Evolutionary conservation across 2,329 filamentous ascomycete species (phyloP), one percentile per base, ranked within the genome.

Genomic region (Claviceps arundinis): DNA sequence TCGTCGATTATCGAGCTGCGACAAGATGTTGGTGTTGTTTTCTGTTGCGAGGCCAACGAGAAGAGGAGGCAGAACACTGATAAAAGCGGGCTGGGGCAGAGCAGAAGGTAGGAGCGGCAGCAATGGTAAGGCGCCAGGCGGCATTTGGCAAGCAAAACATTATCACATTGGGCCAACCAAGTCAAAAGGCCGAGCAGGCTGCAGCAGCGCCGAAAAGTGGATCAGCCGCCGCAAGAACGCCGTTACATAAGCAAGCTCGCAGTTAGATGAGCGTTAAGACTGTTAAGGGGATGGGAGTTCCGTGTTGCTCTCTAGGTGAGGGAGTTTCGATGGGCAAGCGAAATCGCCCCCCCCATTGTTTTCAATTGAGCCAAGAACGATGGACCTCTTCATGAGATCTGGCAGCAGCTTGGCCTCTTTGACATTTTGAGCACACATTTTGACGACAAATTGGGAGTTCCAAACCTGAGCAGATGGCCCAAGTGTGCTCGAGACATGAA

Each of bases 11-110:
- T 62, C 56, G 54, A 54, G 57, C 52, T 58, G 54, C 55, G 55
- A 58, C 54, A 58, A 62, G 45, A 37, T 69, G 65, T 69, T 69
- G 65, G 68, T 61, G 60, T 69, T 69, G 63, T 66, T 65, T 68
- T 66, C 61, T 68, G 67, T 70, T 70, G 68, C 68, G 68, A 69
- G 68, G 68, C 67, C 68, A 70, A 70, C 68, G 65, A 63, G 61
- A 59, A 60, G 62, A 63, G 62, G 62, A 59, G 56, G 60, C 60
- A 60, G 63, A 57, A 59, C 56, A 54, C 62, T 64, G 9, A 45
- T n/a, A 53, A 42, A 51, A 52, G 55, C 54, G 53, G 52, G 53
- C 52, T 51, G 47, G 43, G 54, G 54, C 50, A 48, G 49, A 26
- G 43, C 40, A 37, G 22, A 16, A 16, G 43, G 44, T 44, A 37